phyloP scores from a whole-genome alignment of 139 green algal species.

The Nannochloris sp. region DNA sequence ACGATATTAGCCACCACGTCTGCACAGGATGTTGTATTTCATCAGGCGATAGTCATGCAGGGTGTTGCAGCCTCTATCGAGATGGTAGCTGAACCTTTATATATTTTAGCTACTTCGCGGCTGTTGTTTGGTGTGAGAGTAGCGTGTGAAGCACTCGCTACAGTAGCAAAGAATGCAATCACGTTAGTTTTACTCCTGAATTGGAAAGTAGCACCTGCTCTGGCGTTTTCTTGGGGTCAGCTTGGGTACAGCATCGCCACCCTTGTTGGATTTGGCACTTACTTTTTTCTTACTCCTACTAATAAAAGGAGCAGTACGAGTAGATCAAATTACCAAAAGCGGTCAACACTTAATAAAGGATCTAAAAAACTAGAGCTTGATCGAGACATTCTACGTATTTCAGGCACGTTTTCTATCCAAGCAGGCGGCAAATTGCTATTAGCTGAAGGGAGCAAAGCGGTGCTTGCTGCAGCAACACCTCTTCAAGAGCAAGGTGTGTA shows the following conservation, averaged over 20 bases:
- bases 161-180: conserved; percentile 36
- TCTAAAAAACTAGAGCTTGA: neutral
- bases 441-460: conserved; percentile 72
- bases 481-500: conserved; percentile 72
- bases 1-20: conserved; percentile 14
- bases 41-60: conserved; percentile 43
- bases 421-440: conserved; percentile 73
- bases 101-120: conserved; percentile 57
- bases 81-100: conserved; percentile 62
- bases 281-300: too few species aligned
- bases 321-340: too few species aligned
- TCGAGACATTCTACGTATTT: neutral
- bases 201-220: conserved; percentile 2
- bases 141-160: conserved; percentile 49
- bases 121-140: conserved; percentile 54
- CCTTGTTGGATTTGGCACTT: conserved; percentile 31
- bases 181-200: conserved; percentile 42
- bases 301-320: too few species aligned
- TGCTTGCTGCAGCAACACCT: conserved; percentile 39
- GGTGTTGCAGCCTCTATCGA: conserved; percentile 59
- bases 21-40: conserved; percentile 18
- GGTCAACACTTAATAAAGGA: neutral
- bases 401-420: conserved; percentile 37
- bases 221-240: conserved; percentile 56
- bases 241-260: conserved; percentile 42